Base-by-base conservation (phyloP, 192 early-diverging fungal genomes). In the Coemansia sp. region DNA sequence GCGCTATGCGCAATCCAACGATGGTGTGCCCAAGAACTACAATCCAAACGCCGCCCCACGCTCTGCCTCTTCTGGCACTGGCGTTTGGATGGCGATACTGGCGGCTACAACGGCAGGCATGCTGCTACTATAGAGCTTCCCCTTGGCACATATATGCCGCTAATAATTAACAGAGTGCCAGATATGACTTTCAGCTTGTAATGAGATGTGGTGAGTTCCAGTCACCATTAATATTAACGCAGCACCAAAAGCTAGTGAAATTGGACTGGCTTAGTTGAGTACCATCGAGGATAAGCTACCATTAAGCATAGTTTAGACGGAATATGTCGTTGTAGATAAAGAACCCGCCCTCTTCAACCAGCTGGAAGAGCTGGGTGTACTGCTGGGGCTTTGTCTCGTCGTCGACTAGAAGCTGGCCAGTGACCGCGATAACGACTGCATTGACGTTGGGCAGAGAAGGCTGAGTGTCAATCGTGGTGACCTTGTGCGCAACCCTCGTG, bases 321-420 rank as follows among this genome's bases (percentile, higher is more conserved):
- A 95, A 95, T 36, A 95, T 81, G 69, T 93, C 92, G 84, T 98
- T 96, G 83, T 82, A 93, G 58, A 98, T 84, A 78, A 89, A 97
- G 87, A 86, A 96, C 13, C 78, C 72, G 66, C 68, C 68, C 8
- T 97, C 92, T 18, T 91, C 87, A 63, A 93, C 87, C 75, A 98
- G 86, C 69, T 91, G 87, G 89, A 98, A 98, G 18, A 89, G 90
- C 83, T 98, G 95, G 36, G 88, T 80, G 83, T 94, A 98, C 64
- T 89, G 76, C 82, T 92, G 89, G 39, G 95, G 89, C 75, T 92
- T 91, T 18, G 74, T 61, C 83, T 95, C 95, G 20, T 90, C 91
- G 70, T 95, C 96, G 36, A 93, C 91, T 79, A 93, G 76, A 22
- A 98, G 87, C 78, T 93, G 92, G 64, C 97, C 97, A 39, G 95